Conservation (phyloP, 2,329 filamentous ascomycete species). For the Cytospora paraplurivora region DNA sequence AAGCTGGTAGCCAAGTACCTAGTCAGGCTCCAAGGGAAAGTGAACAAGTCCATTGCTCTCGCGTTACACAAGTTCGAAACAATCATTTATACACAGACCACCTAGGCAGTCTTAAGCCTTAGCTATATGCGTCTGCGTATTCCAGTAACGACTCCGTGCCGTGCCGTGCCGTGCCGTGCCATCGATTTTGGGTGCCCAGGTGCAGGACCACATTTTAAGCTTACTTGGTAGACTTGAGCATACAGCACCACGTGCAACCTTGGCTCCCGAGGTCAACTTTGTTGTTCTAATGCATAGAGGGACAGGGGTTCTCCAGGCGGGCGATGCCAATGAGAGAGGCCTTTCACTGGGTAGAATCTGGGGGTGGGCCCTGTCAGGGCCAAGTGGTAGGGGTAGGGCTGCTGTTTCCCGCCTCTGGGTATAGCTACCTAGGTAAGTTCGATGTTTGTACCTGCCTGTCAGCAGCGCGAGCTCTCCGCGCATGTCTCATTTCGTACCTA, state of each 20-base stretch:
- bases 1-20: background rate
- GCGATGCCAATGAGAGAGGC: constrained; percentile 4
- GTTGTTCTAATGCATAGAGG: background rate
- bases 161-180: background rate
- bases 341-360: background rate
- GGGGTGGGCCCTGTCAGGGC: constrained; percentile 2
- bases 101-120: background rate
- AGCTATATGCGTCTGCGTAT: background rate
- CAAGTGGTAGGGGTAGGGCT: background rate
- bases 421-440: background rate
- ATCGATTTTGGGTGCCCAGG: background rate
- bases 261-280: too few species aligned
- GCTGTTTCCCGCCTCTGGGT: constrained; percentile 4
- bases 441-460: constrained; percentile 7
- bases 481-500: background rate
- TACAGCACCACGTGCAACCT: too few species aligned
- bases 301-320: constrained; percentile 18
- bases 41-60: background rate
- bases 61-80: background rate
- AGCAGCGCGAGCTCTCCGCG: constrained; percentile 18
- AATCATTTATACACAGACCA: background rate
- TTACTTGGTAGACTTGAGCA: constrained; percentile 19
- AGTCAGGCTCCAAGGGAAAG: background rate
- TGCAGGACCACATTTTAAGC: constrained; percentile 9
- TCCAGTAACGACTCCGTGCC: background rate